phyloP scores from a whole-genome alignment of 2,329 filamentous ascomycete genomes.

The Pestalotiopsis sp. region DNA sequence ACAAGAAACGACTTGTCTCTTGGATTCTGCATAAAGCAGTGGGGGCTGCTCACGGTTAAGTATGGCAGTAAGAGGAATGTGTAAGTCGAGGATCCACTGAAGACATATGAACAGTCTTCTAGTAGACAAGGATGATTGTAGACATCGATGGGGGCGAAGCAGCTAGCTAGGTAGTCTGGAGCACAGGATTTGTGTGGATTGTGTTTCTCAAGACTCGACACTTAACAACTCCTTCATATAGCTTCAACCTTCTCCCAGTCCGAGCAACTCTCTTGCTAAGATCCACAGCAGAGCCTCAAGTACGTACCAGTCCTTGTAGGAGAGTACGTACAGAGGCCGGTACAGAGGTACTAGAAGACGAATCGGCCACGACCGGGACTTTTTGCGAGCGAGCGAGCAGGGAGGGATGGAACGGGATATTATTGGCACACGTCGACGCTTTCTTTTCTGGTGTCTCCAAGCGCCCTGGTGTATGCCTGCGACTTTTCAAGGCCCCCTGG shows the following conservation, averaged over 20 bases:
- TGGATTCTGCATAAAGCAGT: constrained; percentile 1
- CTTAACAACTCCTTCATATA: constrained; percentile 3
- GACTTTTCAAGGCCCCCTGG: neutral
- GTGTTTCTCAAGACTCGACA: neutral
- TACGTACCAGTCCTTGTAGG: neutral
- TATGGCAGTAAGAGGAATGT: neutral
- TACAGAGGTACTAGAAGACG: neutral
- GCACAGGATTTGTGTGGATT: neutral
- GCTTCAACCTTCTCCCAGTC: neutral
- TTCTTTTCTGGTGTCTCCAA: neutral
- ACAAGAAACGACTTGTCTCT: neutral
- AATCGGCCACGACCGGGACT: neutral
- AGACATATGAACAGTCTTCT: neutral
- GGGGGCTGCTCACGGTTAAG: constrained; percentile 2
- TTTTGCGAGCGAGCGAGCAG: no score
- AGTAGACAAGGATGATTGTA: neutral
- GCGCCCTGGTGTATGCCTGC: neutral
- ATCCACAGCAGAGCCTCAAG: constrained; percentile 8
- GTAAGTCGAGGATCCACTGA: neutral
- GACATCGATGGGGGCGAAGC: neutral
- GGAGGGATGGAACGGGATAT: neutral
- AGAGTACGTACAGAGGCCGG: neutral
- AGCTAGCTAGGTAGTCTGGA: neutral
- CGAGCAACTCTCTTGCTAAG: neutral
- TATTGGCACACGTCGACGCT: neutral